These are phyloP conservation scores for Rhodofomes roseus DNA, from an alignment of 1,284 basidiomycete genomes.

Conservation along the genomic window DNA sequence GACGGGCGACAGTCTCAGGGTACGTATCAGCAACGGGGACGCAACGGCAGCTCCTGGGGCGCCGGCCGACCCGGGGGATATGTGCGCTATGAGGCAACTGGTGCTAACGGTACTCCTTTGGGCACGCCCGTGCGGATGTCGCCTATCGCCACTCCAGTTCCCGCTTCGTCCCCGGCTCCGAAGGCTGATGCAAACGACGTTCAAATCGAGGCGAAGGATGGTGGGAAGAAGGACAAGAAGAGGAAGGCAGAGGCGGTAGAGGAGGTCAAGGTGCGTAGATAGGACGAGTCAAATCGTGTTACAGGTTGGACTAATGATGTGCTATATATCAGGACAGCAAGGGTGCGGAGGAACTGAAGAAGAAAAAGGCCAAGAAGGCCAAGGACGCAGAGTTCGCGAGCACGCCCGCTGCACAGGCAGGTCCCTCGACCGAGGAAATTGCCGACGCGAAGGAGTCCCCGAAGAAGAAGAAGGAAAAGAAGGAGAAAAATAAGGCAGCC, in stretches of 20 bases:
- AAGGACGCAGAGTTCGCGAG: constrained; percentile 9
- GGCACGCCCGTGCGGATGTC: constrained; percentile 59
- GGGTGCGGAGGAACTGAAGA: constrained; percentile 18
- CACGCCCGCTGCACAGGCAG: constrained; percentile 4
- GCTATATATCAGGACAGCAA: background rate
- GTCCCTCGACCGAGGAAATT: constrained; percentile 2
- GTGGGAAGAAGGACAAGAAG: constrained; percentile 25
- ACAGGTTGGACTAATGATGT: too few species aligned
- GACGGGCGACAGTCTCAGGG: constrained; percentile 13
- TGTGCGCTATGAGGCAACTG: constrained; percentile 40
- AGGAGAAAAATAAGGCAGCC: constrained; percentile 22
- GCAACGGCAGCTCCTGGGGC: constrained; percentile 15
- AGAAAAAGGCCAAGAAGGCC: constrained; percentile 26
- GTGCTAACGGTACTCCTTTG: constrained; percentile 65
- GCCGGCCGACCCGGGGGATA: constrained; percentile 16
- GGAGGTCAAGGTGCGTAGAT: background rate
- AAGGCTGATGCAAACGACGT: background rate
- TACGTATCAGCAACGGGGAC: constrained; percentile 27
- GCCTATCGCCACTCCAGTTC: constrained; percentile 22
- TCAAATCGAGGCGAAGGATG: background rate
- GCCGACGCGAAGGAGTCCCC: background rate
- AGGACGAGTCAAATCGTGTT: too few species aligned
- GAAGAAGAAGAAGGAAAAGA: constrained; percentile 18
- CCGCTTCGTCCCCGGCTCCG: constrained; percentile 7
- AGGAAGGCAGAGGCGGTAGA: constrained; percentile 5